These are phyloP conservation scores for Croton laevigatus DNA, from an alignment of 441 rosid species.

Conservation along the genomic window DNA sequence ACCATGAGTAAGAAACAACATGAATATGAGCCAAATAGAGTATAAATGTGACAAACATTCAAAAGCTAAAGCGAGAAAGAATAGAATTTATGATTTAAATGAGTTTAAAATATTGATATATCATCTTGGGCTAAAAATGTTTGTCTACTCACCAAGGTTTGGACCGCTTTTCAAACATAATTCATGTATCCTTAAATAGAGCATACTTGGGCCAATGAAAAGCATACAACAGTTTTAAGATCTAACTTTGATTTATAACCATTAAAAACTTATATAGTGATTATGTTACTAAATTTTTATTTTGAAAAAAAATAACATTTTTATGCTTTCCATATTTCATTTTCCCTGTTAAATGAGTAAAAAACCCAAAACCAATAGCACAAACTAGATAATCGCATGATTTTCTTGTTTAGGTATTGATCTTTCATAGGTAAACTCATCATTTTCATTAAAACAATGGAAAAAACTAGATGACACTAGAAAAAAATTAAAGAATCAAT, in stretches of 20 bases:
- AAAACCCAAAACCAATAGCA: neutral
- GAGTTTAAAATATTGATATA: neutral
- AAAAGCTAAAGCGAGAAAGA: neutral
- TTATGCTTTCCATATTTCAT: neutral
- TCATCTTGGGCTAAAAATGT: neutral
- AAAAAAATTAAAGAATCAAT: too few species aligned
- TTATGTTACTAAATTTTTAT: neutral
- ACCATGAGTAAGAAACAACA: too few species aligned
- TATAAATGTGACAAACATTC: neutral
- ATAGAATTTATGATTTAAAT: neutral
- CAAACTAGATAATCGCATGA: conserved; percentile 7
- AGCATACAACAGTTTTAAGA: neutral
- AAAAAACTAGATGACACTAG: too few species aligned
- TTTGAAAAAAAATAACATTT: neutral
- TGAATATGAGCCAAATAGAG: neutral
- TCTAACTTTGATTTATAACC: too few species aligned
- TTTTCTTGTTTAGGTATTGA: neutral
- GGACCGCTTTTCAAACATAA: conserved; percentile 74
- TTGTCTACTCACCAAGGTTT: conserved; percentile 53
- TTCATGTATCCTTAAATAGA: conserved; percentile 68
- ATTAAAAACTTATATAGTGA: too few species aligned
- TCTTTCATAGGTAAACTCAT: conserved; percentile 11
- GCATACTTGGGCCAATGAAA: neutral
- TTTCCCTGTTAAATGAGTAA: neutral
- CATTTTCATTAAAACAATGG: neutral